Conservation (phyloP, 148 eudicot genomes). For the Cornus florida region DNA sequence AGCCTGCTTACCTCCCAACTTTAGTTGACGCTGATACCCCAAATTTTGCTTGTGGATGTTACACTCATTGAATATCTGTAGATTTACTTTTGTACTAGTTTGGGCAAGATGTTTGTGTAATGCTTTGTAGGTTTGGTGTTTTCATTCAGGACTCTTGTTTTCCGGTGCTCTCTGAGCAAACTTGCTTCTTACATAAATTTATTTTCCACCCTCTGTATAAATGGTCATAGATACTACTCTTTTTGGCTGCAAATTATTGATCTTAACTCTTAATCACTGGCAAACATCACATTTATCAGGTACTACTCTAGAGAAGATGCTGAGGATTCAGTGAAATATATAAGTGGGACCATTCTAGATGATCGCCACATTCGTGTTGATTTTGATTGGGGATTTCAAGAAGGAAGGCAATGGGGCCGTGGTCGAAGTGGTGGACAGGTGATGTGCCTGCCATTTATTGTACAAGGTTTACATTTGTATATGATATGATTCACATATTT, state of each 20-base stretch:
- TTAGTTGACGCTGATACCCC: neutral
- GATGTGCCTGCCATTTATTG: slow-evolving; percentile 11
- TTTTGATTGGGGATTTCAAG: slow-evolving; percentile 99
- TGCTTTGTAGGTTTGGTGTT: neutral
- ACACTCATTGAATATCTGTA: neutral
- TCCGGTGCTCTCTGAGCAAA: neutral
- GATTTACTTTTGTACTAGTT: neutral
- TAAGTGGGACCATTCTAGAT: slow-evolving; percentile 96
- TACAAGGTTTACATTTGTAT: slow-evolving; percentile 1
- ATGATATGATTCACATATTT: slow-evolving; percentile 9
- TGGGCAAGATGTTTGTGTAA: neutral
- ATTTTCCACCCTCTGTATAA: neutral
- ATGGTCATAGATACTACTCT: neutral
- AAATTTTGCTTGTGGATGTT: neutral
- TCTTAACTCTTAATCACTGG: neutral
- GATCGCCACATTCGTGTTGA: slow-evolving; percentile 98
- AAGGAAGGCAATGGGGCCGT: slow-evolving; percentile 99
- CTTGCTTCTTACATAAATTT: neutral
- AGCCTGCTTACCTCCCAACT: neutral
- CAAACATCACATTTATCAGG: slow-evolving; percentile 33
- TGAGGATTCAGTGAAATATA: slow-evolving; percentile 87
- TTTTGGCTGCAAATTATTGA: neutral
- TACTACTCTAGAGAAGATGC: slow-evolving; percentile 90
- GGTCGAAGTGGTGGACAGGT: slow-evolving; percentile 99
- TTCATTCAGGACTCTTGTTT: neutral